Evolutionary conservation across 164 flowering plant genomes (phyloP).

Genomic region (Stephania japonica): DNA sequence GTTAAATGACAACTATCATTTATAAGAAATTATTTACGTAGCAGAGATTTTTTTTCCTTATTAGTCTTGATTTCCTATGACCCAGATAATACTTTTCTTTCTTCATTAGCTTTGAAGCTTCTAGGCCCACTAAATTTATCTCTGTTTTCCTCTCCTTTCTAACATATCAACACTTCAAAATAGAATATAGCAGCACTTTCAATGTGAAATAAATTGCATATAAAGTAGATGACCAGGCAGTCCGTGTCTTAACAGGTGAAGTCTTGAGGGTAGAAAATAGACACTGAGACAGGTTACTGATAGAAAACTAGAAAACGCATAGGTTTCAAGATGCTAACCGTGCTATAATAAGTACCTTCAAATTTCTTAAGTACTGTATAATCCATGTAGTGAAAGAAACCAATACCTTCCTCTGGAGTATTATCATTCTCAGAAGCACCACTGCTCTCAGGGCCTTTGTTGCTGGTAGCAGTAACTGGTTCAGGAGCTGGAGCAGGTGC

Average conservation of each 20-base stretch:
- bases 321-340: not conserved
- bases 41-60: not conserved
- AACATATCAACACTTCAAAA: not conserved
- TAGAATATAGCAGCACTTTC: not conserved
- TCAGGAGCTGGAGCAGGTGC: slow-evolving; percentile 27
- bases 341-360: not conserved
- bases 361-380: not conserved
- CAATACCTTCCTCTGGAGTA: not conserved
- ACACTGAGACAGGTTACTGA: not conserved
- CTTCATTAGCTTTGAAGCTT: not conserved
- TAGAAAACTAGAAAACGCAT: not conserved
- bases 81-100: not conserved
- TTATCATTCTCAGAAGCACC: not conserved
- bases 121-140: not conserved
- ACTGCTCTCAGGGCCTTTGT: not conserved
- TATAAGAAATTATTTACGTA: not conserved
- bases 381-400: not conserved
- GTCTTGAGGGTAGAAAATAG: not conserved
- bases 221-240: not conserved
- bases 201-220: not conserved
- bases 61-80: too few species aligned
- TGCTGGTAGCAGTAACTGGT: slow-evolving; percentile 15
- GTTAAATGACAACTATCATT: too few species aligned
- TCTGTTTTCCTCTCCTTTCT: not conserved
- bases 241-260: not conserved